Conservation (phyloP, 306 rosid species). For the Chamaecrista fasciculata region DNA sequence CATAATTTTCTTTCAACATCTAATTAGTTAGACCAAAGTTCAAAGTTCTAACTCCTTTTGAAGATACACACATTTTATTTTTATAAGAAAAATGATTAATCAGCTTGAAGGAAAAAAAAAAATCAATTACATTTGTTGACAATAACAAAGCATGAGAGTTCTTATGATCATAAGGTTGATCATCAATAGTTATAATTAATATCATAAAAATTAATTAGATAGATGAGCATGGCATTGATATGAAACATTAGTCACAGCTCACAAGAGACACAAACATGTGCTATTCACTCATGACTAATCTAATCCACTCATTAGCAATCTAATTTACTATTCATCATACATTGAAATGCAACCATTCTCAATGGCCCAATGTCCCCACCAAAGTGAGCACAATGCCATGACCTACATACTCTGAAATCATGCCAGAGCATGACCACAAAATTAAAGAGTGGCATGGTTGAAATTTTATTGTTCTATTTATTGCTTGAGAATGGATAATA, state of each 20-base stretch:
- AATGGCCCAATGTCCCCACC: constrained; percentile 44
- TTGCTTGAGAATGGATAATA: too few species aligned
- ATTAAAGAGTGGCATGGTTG: not conserved
- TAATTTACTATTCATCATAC: constrained; percentile 30
- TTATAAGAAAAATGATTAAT: not conserved
- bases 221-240: constrained; percentile 23
- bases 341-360: constrained; percentile 24
- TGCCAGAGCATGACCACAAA: constrained; percentile 25
- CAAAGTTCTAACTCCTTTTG: not conserved
- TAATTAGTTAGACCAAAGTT: not conserved
- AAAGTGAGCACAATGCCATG: constrained; percentile 27
- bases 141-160: constrained; percentile 28
- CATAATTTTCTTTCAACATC: not conserved
- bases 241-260: constrained; percentile 19
- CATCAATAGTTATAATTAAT: constrained; percentile 31
- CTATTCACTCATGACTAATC: constrained; percentile 25
- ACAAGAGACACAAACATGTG: constrained; percentile 46
- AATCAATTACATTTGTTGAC: not conserved
- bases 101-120: not conserved
- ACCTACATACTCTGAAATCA: constrained; percentile 29
- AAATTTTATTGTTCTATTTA: too few species aligned
- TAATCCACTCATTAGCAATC: constrained; percentile 10
- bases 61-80: not conserved
- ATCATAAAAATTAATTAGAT: constrained; percentile 16
- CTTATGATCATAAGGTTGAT: constrained; percentile 25